Evolutionary conservation across 352 stramenopile genomes (phyloP), one percentile per base, ranked within the genome.

Genomic region (Phytophthora pinifolia): DNA sequence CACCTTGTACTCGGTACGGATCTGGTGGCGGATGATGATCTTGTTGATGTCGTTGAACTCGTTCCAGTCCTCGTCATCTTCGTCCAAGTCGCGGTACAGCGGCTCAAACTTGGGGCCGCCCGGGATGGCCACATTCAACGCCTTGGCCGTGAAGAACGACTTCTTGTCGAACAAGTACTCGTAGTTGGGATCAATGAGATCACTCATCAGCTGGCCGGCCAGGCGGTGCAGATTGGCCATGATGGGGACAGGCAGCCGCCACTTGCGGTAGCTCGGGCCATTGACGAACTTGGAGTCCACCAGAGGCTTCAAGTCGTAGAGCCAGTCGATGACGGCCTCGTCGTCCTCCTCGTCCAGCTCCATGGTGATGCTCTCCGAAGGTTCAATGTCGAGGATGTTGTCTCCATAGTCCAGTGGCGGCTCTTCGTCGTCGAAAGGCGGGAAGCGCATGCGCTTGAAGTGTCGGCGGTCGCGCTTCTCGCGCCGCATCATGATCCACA

Each of bases 11-110:
- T 99, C 98, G 4, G 96, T 99, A 18, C 97, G 88, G 65, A 99
- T 99, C 60, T 98, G 96, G 69, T 98, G 88, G 6, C 97, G 94
- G 62, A 99, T 98, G 69, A 99, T 99, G 67, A 99, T 99, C 77
- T 99, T 99, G 75, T 99, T 98, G 69, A 99, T 98, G 73, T 99
- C 98, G 62, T 99, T 99, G 76, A 99, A 99, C 70, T 99, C 98
- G 81, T 99, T 99, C 98, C 98, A 99, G 78, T 99, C 98, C 60
- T 99, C 97, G 54, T 99, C 97, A 47, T 99, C 96, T 42, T 98
- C 92, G 51, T 98, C 95, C 9, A 98, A 62, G 72, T 99, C 97
- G n/a, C 96, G 89, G 66, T 97, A 99, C 14, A 99, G 77, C 12
- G 98, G 98, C 72, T 99, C 98, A 65, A 99, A 99, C 79, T 99